Percentiles rank a stretch among this genome's conserved stretches.
phyloP scores from a whole-genome alignment of 257 asterid genomes.

The Solanum bulbocastanum region DNA sequence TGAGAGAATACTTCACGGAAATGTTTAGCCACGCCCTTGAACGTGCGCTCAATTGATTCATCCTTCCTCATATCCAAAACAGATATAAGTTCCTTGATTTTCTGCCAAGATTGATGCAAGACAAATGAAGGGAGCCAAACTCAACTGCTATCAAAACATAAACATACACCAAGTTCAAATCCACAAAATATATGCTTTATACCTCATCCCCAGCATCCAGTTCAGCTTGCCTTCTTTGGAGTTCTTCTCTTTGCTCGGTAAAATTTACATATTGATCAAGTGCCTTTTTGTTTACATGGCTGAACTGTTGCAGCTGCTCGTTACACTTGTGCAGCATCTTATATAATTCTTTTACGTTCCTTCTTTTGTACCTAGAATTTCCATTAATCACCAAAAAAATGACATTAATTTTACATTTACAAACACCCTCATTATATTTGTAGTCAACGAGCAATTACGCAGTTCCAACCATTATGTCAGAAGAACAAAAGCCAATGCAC shows the following conservation, averaged over 20 bases:
- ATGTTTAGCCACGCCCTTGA: constrained; percentile 95
- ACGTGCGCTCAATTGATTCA: constrained; percentile 96
- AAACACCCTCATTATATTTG: background rate
- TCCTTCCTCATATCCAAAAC: constrained; percentile 98
- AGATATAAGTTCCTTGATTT: constrained; percentile 89
- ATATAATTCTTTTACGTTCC: constrained; percentile 63
- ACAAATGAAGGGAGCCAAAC: constrained; percentile 7
- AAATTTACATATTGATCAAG: constrained; percentile 95
- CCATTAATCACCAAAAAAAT: background rate
- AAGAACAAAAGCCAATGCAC: background rate
- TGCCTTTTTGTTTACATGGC: constrained; percentile 98
- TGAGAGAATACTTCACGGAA: constrained; percentile 95
- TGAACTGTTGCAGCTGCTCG: constrained; percentile 85
- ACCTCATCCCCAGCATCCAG: constrained; percentile 97
- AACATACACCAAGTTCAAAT: background rate
- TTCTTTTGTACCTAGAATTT: constrained; percentile 61
- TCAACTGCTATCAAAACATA: background rate
- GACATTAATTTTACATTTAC: background rate
- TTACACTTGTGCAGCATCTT: constrained; percentile 89
- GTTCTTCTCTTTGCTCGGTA: constrained; percentile 94
- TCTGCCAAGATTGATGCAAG: constrained; percentile 35
- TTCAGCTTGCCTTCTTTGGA: constrained; percentile 93
- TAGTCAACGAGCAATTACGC: background rate
- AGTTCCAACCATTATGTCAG: background rate
- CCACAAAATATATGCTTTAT: constrained; percentile 5